Evolutionary conservation across 1,284 basidiomycete species (phyloP).

Genomic region (Apiotrichum gracile): DNA sequence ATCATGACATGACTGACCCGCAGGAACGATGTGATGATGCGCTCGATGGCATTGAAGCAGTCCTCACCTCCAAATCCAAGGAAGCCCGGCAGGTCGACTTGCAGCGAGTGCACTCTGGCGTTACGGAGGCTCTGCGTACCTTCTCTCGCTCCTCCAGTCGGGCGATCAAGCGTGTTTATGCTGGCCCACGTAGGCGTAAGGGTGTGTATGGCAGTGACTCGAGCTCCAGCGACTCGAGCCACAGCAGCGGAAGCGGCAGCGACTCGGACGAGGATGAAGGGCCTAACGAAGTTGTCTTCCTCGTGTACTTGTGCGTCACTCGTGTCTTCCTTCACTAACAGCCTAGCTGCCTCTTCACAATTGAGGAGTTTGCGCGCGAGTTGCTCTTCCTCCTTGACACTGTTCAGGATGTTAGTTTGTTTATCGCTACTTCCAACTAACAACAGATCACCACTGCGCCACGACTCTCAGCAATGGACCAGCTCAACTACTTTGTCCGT

Average conservation of each 20-base stretch:
- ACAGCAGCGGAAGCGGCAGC: conserved; percentile 16
- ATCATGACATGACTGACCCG: background rate
- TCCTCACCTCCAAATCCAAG: conserved; percentile 15
- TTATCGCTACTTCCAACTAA: background rate
- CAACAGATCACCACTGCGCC: conserved; percentile 30
- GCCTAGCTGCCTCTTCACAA: conserved; percentile 80
- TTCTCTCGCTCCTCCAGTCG: conserved; percentile 65
- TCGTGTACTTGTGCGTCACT: conserved; percentile 74
- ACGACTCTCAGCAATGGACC: conserved; percentile 24
- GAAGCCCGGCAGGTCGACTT: conserved; percentile 51
- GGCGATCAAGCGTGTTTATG: conserved; percentile 69
- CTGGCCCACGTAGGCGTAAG: conserved; percentile 45
- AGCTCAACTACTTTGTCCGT: conserved; percentile 24
- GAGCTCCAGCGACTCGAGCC: conserved; percentile 18
- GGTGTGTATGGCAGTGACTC: conserved; percentile 21
- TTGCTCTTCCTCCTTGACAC: conserved; percentile 72
- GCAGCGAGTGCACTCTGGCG: conserved; percentile 56
- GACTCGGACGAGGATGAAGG: conserved; percentile 19
- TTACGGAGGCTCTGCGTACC: conserved; percentile 62
- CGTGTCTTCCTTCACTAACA: conserved; percentile 37
- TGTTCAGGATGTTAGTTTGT: conserved; percentile 55
- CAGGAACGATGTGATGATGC: conserved; percentile 39
- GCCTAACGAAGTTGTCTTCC: conserved; percentile 59
- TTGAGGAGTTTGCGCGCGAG: conserved; percentile 85
- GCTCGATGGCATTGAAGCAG: conserved; percentile 36